phyloP scores from a whole-genome alignment of 768 basidiomycete species.

The Inosperma sp. region DNA sequence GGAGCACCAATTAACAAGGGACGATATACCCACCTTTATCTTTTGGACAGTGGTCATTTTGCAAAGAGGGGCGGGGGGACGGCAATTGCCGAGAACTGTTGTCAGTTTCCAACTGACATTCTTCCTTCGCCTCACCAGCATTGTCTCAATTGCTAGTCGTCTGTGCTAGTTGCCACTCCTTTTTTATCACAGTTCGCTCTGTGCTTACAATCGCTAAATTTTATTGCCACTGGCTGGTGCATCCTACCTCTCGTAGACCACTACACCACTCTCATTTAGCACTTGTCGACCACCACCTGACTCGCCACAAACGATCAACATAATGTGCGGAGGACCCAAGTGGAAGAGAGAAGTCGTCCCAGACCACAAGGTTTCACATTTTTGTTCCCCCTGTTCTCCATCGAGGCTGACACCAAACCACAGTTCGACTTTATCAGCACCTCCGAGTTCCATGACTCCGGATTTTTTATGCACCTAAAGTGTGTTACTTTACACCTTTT shows the following conservation, averaged over 20 bases:
- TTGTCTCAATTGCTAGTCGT: constrained; percentile 10
- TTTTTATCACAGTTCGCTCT: neutral
- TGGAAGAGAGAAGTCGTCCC: constrained; percentile 98
- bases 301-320: constrained; percentile 22
- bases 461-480: constrained; percentile 84
- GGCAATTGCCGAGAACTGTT: constrained; percentile 34
- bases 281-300: constrained; percentile 11
- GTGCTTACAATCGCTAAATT: constrained; percentile 14
- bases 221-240: constrained; percentile 54
- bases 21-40: constrained; percentile 56
- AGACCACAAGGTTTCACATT: constrained; percentile 82
- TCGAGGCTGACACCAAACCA: constrained; percentile 21
- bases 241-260: constrained; percentile 19
- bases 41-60: constrained; percentile 90
- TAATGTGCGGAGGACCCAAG: constrained; percentile 64
- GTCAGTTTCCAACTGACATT: constrained; percentile 6
- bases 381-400: neutral
- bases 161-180: constrained; percentile 13
- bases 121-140: constrained; percentile 12
- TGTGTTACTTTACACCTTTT: constrained; percentile 32
- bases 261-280: constrained; percentile 21
- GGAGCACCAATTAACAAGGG: constrained; percentile 19
- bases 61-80: constrained; percentile 28
- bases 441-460: constrained; percentile 85
- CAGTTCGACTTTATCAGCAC: constrained; percentile 98